These are phyloP conservation scores for Patellaria atrata DNA, from an alignment of 495 filamentous ascomycete species.

Conservation along the genomic window DNA sequence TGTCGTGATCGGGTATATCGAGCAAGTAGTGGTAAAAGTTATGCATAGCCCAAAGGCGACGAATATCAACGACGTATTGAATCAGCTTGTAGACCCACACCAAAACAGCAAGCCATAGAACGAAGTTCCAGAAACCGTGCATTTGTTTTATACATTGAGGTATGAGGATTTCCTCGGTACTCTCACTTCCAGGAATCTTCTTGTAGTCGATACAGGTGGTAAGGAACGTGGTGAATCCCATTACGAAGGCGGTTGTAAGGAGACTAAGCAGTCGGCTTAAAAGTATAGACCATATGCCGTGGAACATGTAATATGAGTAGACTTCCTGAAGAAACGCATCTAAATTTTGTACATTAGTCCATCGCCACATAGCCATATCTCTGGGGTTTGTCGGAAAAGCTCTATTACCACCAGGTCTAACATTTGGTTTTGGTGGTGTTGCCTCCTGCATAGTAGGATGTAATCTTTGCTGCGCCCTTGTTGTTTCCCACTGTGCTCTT, in stretches of 20 bases:
- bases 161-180: constrained; percentile 61
- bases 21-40: constrained; percentile 83
- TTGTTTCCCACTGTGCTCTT: constrained; percentile 52
- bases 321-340: constrained; percentile 85
- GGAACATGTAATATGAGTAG: constrained; percentile 74
- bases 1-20: constrained; percentile 75
- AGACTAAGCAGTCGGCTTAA: constrained; percentile 55
- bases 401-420: constrained; percentile 1
- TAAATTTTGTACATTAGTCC: constrained; percentile 84
- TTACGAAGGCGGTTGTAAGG: constrained; percentile 62
- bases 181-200: constrained; percentile 58
- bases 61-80: constrained; percentile 59
- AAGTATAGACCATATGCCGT: constrained; percentile 82
- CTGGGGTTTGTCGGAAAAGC: constrained; percentile 39
- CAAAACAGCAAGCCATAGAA: constrained; percentile 76
- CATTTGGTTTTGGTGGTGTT: constrained; percentile 1
- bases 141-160: constrained; percentile 76
- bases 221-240: constrained; percentile 72
- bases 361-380: constrained; percentile 85
- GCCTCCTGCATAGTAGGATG: constrained; percentile 30
- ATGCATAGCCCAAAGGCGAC: constrained; percentile 60
- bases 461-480: constrained; percentile 45
- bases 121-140: constrained; percentile 61
- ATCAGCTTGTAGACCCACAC: constrained; percentile 73
- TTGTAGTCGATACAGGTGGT: constrained; percentile 76